These are phyloP conservation scores for Fusarium mundagurra DNA, from an alignment of 2,329 filamentous ascomycete species.

Conservation along the genomic window DNA sequence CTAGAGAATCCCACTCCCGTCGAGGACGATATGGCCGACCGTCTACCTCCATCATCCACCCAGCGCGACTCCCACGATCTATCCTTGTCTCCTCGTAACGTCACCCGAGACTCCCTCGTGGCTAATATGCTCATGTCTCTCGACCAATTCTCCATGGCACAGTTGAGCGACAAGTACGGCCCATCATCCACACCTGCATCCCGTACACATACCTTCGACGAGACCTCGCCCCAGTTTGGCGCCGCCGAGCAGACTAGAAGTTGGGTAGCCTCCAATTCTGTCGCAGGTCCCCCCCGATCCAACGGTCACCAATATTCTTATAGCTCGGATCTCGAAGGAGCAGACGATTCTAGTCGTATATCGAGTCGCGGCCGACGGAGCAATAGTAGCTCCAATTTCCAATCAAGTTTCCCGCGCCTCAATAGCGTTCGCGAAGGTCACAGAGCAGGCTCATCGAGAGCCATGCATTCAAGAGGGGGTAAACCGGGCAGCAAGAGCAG, in stretches of 20 bases:
- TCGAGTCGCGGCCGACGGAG: constrained; percentile 74
- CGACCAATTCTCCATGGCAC: constrained; percentile 77
- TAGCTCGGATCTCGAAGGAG: constrained; percentile 68
- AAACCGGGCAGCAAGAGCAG: constrained; percentile 79
- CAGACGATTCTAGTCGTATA: constrained; percentile 63
- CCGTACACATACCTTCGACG: constrained; percentile 43
- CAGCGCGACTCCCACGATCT: constrained; percentile 83
- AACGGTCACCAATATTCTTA: constrained; percentile 60
- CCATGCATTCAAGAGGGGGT: constrained; percentile 61
- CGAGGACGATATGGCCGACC: constrained; percentile 44
- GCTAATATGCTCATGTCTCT: constrained; percentile 95
- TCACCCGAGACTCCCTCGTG: constrained; percentile 89
- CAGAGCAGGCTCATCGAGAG: constrained; percentile 52
- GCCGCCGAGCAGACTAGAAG: constrained; percentile 48
- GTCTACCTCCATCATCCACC: constrained; percentile 39
- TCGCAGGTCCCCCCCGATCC: constrained; percentile 36
- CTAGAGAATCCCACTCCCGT: constrained; percentile 45
- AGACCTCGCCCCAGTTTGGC: constrained; percentile 39
- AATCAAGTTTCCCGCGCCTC: constrained; percentile 66
- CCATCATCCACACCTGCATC: constrained; percentile 30
- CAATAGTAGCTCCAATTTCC: constrained; percentile 82
- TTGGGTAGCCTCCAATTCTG: constrained; percentile 43
- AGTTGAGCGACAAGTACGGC: constrained; percentile 46
- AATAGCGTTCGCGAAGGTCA: constrained; percentile 68
- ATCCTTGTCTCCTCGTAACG: constrained; percentile 78